Percentiles rank a stretch among this genome's conserved stretches.
phyloP scores from a whole-genome alignment of 495 filamentous ascomycete genomes.

The Aspergillus mulundensis region DNA sequence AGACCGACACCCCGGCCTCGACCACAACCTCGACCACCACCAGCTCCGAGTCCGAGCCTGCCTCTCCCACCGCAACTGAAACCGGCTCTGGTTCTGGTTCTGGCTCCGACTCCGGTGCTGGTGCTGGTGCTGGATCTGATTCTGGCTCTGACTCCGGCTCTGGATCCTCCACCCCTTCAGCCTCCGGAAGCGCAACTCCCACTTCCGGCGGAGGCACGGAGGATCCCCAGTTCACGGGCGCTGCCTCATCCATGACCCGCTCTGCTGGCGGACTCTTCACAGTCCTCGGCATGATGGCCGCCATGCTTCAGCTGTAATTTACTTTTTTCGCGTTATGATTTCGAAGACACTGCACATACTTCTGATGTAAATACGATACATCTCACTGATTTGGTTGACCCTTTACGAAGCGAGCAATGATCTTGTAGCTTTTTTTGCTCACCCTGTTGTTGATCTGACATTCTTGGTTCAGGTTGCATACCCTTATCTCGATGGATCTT shows the following conservation, averaged over 20 bases:
- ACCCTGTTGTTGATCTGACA: neutral
- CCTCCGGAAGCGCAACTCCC: constrained; percentile 9
- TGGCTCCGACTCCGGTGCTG: neutral
- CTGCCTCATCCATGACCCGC: constrained; percentile 18
- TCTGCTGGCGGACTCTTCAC: constrained; percentile 26
- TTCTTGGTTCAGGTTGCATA: neutral
- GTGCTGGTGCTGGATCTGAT: constrained; percentile 7
- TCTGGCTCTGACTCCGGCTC: constrained; percentile 13
- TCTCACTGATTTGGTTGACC: neutral
- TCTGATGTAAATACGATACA: neutral
- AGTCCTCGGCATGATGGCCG: constrained; percentile 31
- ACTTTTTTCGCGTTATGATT: neutral
- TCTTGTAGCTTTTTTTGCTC: neutral
- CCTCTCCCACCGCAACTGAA: neutral
- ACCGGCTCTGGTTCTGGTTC: neutral
- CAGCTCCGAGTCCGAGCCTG: constrained; percentile 1
- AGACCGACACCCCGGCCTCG: neutral
- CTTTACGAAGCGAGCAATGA: neutral
- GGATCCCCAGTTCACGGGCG: constrained; percentile 21
- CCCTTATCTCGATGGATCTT: neutral
- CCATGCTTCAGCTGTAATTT: constrained; percentile 35
- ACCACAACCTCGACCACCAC: constrained; percentile 1
- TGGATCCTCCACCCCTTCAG: constrained; percentile 18
- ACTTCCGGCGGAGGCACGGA: constrained; percentile 18
- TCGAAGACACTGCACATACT: neutral